Base-by-base conservation (phyloP, 1,284 basidiomycete genomes). In the Cutaneotrichosporon mucoides region DNA sequence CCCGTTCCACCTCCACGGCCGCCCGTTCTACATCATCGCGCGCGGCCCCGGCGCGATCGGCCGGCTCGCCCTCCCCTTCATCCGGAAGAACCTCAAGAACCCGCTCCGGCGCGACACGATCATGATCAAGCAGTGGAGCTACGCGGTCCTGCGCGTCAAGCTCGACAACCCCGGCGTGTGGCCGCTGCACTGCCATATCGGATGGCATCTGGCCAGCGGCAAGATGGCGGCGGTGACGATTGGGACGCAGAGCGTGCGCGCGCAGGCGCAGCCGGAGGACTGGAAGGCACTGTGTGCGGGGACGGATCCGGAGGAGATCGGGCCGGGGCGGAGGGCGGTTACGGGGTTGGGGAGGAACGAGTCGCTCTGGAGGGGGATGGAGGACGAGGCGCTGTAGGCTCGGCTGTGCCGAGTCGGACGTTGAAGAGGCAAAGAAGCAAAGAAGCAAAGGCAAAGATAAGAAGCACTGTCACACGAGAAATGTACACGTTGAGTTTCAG, bases 81-180 rank as follows among this genome's bases (percentile, higher is more conserved):
- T 54, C 16, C 46, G 0, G 8, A 60, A 70, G 24, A 74, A 76
- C 58, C 56, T 70, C 11, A 59, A 47, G 6, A 79, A 76, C 55
- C 78, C 78, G 4, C 56, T 78, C 10, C 67, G 76, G 15, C 66
- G 78, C 40, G 79, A 80, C 53, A 72, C 71, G 24, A 57, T 77
- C 24, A 60, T 66, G 16, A 67, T 79, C 8, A 56, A 69, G 2
- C 60, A 65, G 41, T 55, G 47, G 47, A 53, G 46, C 1, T 72
- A 64, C 52, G 68, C 66, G 1, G 61, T 79, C 33, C 49, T 76
- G 40, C 59, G 68, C 38, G 16, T 68, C 50, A 60, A 56, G 35
- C 64, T 64, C 24, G 68, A 69, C 55, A 61, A 65, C 46, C 64
- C 66, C 2, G 68, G 66, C 10, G 66, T 69, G 1, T 66, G 65